These are phyloP conservation scores for Aureobasidium melanogenum DNA, from an alignment of 2,329 filamentous ascomycete species.

Conservation along the genomic window DNA sequence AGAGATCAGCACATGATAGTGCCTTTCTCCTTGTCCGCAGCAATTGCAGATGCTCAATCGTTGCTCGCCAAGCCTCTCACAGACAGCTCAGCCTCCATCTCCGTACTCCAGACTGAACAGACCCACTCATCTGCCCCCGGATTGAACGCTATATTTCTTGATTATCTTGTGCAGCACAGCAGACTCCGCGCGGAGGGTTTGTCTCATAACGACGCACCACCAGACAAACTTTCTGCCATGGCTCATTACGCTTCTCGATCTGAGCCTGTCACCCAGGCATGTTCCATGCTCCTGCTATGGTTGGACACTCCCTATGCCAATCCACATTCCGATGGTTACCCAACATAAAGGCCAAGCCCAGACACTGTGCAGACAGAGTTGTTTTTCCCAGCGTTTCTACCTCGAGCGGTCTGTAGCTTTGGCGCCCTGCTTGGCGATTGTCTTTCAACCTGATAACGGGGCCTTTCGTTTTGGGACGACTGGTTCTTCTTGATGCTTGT, in stretches of 20 bases:
- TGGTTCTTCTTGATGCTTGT: slow-evolving; percentile 11
- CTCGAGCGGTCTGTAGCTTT: slow-evolving; percentile 3
- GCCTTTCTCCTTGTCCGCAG: background rate
- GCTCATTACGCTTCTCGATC: background rate
- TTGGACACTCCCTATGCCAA: background rate
- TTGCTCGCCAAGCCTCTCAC: slow-evolving; percentile 4
- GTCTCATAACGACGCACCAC: slow-evolving; percentile 2
- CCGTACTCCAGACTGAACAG: background rate
- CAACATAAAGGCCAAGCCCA: slow-evolving; percentile 1
- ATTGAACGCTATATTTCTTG: background rate
- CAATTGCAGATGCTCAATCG: background rate
- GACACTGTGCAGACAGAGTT: slow-evolving; percentile 2
- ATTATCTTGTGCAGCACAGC: background rate
- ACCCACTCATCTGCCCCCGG: slow-evolving; percentile 6
- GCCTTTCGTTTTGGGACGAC: background rate
- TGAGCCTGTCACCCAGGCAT: background rate
- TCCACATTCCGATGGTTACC: slow-evolving; percentile 4
- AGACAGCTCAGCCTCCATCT: slow-evolving; percentile 7
- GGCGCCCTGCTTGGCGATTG: slow-evolving; percentile 3
- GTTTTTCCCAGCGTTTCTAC: slow-evolving; percentile 3
- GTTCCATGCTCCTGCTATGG: background rate
- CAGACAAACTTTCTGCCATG: slow-evolving; percentile 2
- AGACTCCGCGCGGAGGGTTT: background rate
- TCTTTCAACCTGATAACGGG: background rate
- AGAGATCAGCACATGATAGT: background rate